Base-by-base conservation (phyloP, 495 filamentous ascomycete species). In the Aspergillus steynii region DNA sequence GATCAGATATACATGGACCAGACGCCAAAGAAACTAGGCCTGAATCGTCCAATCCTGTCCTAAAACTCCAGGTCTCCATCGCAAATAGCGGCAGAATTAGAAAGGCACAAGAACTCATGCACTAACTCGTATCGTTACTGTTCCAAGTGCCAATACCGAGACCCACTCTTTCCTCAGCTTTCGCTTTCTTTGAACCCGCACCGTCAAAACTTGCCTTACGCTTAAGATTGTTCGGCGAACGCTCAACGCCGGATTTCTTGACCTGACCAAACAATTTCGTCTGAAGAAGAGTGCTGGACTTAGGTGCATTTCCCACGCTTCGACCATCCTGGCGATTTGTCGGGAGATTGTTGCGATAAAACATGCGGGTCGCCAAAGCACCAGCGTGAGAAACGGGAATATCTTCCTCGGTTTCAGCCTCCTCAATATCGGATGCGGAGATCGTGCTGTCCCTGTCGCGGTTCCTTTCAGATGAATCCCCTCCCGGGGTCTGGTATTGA, bases 381-480 rank as follows among this genome's bases (percentile, higher is more conserved):
- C 74, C 80, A 20, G 82, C 82, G 48, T 82, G 80, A 50, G 79
- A 80, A 32, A 82, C 83, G 5, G 78, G 75, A 5, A 86, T 72
- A 1, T 85, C 84, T 61, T 86, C 82, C 42, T 86, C 75, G 7
- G 80, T 83, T 34, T 83, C 77, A 12, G 78, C 80, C 52, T 86
- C 83, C 50, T 90, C 88, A 27, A 84, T 83, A 58, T 94, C 91
- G 4, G 90, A 88, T 20, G 86, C 91, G 0, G 93, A 96, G 53
- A 97, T 93, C 5, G 93, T 97, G 76, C 90, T 95, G 65, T 96
- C 92, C 51, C 90, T 83, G 67, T 91, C 90, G 66, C 88, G 80
- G 72, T 65, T 73, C 45, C 77, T 77, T 5, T 79, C 77, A 25
- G 75, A 72, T n/a, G 83, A 78, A 65, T 82, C 76, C 55, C 78